Base-by-base conservation (phyloP, 129 eudicot genomes). In the sunflower (Helianthus annuus) region DNA sequence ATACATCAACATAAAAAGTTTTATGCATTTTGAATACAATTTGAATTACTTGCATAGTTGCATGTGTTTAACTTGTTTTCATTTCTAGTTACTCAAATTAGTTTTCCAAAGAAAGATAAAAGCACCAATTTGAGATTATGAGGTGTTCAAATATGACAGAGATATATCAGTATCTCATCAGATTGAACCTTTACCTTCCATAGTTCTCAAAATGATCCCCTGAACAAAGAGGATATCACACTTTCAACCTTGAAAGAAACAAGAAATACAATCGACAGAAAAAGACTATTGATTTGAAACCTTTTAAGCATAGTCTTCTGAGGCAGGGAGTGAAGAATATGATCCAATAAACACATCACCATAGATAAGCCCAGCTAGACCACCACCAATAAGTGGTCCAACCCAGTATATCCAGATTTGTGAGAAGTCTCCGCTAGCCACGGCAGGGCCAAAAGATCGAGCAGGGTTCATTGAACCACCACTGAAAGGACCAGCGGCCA, bases 311-410 rank as follows among this genome's bases (percentile, higher is more conserved):
- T 85, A 81, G 48, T 75, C 80, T 40, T 64, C 68, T 7, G 82
- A 64, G n/a, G 79, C 63, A n/a, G 89, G 81, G 29, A 74, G 77
- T 36, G 83, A 27, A 40, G 69, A 68, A 32, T 84, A 29, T 1
- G 84, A 65, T 51, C 71, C 80, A 70, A 85, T 85, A 64, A 82
- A 85, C 8, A 85, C 70, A 73, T 82, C 84, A 48, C 90, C 86
- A 76, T 81, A 83, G 52, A 87, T 22, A 10, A 81, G 77, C 5
- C 88, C 92, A 52, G 89, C 92, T 17, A 87, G 71, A n/a, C 82
- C 92, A 44, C 89, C 92, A 51, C 92, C 92, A 36, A 87, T 76
- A 36, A 87, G 86, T 66, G 92, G 92, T 44, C 92, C 92, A 62
- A 79, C 83, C 92, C 92, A 87, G 59, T 84, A 87, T 75, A 87